phyloP scores from a whole-genome alignment of 116 monocot species.

The Posidonia oceanica region DNA sequence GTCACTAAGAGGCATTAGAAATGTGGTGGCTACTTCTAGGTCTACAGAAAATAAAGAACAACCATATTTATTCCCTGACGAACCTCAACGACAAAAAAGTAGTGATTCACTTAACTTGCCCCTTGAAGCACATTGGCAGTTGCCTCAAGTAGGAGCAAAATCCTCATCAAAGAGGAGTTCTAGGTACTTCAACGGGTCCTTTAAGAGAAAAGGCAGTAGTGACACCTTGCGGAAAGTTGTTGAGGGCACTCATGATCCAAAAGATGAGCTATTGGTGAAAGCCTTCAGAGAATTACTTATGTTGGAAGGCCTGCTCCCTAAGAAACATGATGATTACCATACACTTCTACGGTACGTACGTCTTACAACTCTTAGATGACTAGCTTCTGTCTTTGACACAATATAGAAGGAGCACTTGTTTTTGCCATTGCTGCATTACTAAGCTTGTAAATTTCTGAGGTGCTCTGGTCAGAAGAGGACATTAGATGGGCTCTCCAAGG shows the following conservation, averaged over 20 bases:
- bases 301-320: constrained; percentile 27
- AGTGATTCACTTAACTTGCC: neutral
- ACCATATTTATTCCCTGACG: neutral
- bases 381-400: too few species aligned
- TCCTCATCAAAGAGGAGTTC: constrained; percentile 5
- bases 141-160: neutral
- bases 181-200: neutral
- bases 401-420: too few species aligned
- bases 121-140: neutral
- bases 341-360: constrained; percentile 36
- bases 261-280: constrained; percentile 28
- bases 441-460: too few species aligned
- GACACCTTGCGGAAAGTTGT: neutral
- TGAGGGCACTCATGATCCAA: constrained; percentile 13
- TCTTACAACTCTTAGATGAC: too few species aligned
- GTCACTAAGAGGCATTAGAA: neutral
- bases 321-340: constrained; percentile 48
- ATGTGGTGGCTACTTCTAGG: neutral
- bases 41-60: neutral
- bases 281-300: constrained; percentile 32
- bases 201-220: neutral
- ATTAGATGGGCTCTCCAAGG: too few species aligned
- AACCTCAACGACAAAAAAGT: neutral
- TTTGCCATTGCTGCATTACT: neutral
- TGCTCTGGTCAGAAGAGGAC: too few species aligned